Evolutionary conservation across 495 filamentous ascomycete genomes (phyloP), one percentile per base, ranked within the genome.

Genomic region (Glonium stellatum): DNA sequence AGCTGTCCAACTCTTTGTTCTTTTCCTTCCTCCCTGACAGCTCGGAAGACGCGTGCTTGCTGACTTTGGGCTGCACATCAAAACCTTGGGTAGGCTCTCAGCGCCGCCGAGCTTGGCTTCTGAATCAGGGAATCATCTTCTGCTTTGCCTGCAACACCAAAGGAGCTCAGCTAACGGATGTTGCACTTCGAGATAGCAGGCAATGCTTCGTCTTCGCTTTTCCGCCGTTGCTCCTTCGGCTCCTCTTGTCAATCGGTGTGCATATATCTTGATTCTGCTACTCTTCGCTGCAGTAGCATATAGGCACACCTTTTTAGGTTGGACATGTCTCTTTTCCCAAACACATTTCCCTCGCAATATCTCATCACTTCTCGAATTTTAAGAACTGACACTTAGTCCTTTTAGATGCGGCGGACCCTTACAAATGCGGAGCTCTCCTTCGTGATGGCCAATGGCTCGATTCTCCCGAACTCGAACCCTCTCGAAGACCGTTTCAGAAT

Each of bases 371-470:
- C 39, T 18, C 23, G 27, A 46, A 18, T 15, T 5, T 15, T 25
- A 15, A 22, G 25, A 2, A 18, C 57, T 48, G 23, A 54, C 41
- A 25, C 31, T 22, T 11, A 35, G n/a, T 42, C 31, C 39, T 31
- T 3, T 0, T 55, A 80, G 79, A 81, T 69, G 58, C 71, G 5
- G 52, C 63, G 27, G 83, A 85, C 67, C 79, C 77, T 4, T 76
- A 75, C 64, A 81, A 79, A 69, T 86, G 83, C 64, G 67, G 64
- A 25, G 77, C 82, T 34, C 72, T 84, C 55, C 64, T 84, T 23
- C 72, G 73, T 41, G 69, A 77, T 39, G 82, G 83, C 27, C 50
- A 71, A 55, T 85, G 83, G 83, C 72, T 80, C 12, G 79, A 81
- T 55, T 52, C 67, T 41, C 67, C 66, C 5, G 57, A 60, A 6